Evolutionary conservation across 371 early-diverging fungal genomes (phyloP).

Genomic region (Mortierella sp.): DNA sequence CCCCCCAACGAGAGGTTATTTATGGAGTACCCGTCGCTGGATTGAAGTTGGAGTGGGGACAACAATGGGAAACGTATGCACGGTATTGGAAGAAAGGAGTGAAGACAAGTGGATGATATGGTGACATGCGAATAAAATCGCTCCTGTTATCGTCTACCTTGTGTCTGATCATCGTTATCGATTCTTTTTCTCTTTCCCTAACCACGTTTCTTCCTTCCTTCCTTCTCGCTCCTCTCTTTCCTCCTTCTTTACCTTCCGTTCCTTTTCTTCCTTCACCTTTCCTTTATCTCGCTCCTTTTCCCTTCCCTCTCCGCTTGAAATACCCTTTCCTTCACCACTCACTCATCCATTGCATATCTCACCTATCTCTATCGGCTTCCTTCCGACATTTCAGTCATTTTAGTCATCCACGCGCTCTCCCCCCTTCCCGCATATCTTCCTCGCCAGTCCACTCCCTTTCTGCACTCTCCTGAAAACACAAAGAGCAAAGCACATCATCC

Average conservation of each 20-base stretch:
- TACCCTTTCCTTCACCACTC: background rate
- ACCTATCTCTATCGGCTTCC: background rate
- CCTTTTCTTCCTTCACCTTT: conserved; percentile 1
- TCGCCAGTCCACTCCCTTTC: background rate
- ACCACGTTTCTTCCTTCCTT: conserved; percentile 1
- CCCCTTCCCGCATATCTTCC: background rate
- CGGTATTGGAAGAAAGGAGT: too few species aligned
- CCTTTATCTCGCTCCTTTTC: background rate
- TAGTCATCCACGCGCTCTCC: background rate
- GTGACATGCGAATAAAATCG: background rate
- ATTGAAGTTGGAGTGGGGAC: too few species aligned
- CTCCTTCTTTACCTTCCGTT: background rate
- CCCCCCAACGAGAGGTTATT: background rate
- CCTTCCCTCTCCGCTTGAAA: background rate
- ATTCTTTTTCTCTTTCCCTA: background rate
- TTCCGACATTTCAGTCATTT: background rate
- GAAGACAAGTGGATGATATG: too few species aligned
- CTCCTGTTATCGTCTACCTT: background rate
- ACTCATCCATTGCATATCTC: conserved; percentile 2
- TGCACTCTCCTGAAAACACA: background rate
- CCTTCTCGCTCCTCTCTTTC: background rate
- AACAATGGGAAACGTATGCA: too few species aligned
- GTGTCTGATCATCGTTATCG: background rate
- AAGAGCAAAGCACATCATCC: background rate
- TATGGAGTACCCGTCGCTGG: background rate